Base-by-base conservation (phyloP, 1,284 basidiomycete genomes). In the Abortiporus biennis region DNA sequence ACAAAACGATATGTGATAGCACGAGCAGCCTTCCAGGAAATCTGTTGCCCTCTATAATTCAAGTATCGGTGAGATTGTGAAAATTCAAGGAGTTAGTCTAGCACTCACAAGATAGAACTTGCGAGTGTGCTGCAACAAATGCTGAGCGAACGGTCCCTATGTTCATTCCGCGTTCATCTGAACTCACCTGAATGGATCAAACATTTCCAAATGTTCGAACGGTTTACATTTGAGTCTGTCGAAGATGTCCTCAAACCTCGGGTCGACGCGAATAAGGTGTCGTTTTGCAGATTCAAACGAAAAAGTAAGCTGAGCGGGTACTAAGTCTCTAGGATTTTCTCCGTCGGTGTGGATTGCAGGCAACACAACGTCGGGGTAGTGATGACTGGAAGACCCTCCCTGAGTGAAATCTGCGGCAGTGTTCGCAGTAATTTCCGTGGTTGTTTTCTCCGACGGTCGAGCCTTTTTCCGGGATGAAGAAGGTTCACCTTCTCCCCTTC, bases 11-110 rank as follows among this genome's bases (percentile, higher is more conserved):
- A 84, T n/a, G 74, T 79, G 41, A 96, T 92, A 3, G 88, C 82
- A 29, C 85, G 72, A 0, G 93, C 93, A 3, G 92, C 92, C 23
- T 86, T 64, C 89, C 89, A 94, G 0, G 87, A 91, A 31, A 97
- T 92, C 62, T 97, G 92, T 62, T 93, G 91, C 0, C 83, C 87
- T 40, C 82, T 84, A 47, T 23, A 24, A n/a, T n/a, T n/a, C n/a
- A n/a, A n/a, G n/a, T n/a, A n/a, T n/a, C n/a, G n/a, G n/a, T 24
- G 36, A 36, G 15, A 15, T 12, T 16, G 16, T n/a, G 31, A 21
- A 15, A 22, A 12, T 24, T 24, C 33, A 34, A 15, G 3, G 34
- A 34, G n/a, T 24, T 11, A 5, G 20, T 20, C 23, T 36, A 15
- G 32, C n/a, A 51, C 67, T 59, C 40, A 68, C 57, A 85, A 64